phyloP scores from a whole-genome alignment of 2,329 filamentous ascomycete species.

The Cladobotryum protrusum region DNA sequence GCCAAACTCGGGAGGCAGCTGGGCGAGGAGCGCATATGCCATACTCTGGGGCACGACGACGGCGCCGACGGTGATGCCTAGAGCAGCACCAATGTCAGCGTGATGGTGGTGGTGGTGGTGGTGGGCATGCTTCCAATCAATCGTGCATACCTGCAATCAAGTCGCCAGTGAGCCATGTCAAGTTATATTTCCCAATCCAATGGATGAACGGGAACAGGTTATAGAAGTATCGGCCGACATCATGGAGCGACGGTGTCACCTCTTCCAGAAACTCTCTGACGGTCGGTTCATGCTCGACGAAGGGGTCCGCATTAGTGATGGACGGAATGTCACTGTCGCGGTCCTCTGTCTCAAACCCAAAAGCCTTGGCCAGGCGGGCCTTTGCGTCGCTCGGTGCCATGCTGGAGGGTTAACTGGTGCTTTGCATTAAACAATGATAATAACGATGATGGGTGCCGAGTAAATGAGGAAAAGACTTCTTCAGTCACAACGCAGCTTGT shows the following conservation, averaged over 20 bases:
- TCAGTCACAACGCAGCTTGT: no score
- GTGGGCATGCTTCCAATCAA: no score
- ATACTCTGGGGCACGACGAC: slow-evolving; percentile 51
- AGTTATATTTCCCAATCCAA: slow-evolving; percentile 47
- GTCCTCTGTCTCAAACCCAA: slow-evolving; percentile 27
- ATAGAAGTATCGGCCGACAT: slow-evolving; percentile 29
- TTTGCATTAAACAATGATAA: background rate
- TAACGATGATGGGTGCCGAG: background rate
- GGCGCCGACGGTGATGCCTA: slow-evolving; percentile 42
- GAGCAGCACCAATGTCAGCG: slow-evolving; percentile 4
- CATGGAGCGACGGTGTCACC: slow-evolving; percentile 27
- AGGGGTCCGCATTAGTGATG: slow-evolving; percentile 32
- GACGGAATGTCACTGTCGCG: slow-evolving; percentile 29
- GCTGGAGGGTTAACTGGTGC: background rate
- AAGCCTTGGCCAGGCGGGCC: slow-evolving; percentile 23
- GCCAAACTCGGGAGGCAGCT: slow-evolving; percentile 43
- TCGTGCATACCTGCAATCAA: slow-evolving; percentile 35
- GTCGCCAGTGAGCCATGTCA: slow-evolving; percentile 41
- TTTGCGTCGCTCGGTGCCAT: slow-evolving; percentile 20
- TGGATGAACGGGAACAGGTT: slow-evolving; percentile 42
- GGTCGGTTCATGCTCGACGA: slow-evolving; percentile 36
- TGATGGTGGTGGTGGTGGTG: no score
- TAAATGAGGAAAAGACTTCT: background rate
- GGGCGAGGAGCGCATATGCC: slow-evolving; percentile 46
- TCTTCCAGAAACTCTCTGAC: slow-evolving; percentile 36